Percentiles rank a stretch among this genome's conserved stretches.
Evolutionary conservation across 2,329 filamentous ascomycete species (phyloP).

Genomic region (Thielaviopsis ethacetica): DNA sequence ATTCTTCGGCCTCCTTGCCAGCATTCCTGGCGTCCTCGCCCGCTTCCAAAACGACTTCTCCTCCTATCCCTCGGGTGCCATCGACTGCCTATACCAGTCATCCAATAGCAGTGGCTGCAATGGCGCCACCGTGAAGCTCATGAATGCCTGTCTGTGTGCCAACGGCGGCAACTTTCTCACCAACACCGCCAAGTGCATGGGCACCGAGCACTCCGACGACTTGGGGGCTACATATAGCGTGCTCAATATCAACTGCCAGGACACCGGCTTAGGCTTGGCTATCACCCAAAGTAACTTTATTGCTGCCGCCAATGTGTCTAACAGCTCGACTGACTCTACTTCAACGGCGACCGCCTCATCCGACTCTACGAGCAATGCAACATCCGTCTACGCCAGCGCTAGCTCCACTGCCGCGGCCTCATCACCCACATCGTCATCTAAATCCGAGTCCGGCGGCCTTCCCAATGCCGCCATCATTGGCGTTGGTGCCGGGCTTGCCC

Average conservation of each 20-base stretch:
- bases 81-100: slow-evolving; percentile 27
- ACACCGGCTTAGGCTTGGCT: slow-evolving; percentile 27
- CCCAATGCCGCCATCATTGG: slow-evolving; percentile 24
- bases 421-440: neutral
- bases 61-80: slow-evolving; percentile 19
- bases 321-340: slow-evolving; percentile 8
- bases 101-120: slow-evolving; percentile 25
- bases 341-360: slow-evolving; percentile 6
- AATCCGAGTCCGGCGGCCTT: slow-evolving; percentile 14
- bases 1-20: slow-evolving; percentile 18
- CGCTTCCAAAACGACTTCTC: slow-evolving; percentile 19
- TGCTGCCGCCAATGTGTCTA: slow-evolving; percentile 12
- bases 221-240: slow-evolving; percentile 26
- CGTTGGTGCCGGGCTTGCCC: slow-evolving; percentile 23
- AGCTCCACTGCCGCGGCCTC: neutral
- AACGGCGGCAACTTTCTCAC: slow-evolving; percentile 34
- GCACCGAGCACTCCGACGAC: slow-evolving; percentile 19
- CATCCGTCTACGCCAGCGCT: neutral
- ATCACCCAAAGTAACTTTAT: slow-evolving; percentile 27
- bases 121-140: slow-evolving; percentile 21
- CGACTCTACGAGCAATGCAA: neutral
- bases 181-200: slow-evolving; percentile 28
- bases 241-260: slow-evolving; percentile 27
- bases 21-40: slow-evolving; percentile 15
- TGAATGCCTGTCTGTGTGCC: slow-evolving; percentile 34